A percentile compares a stretch with the other conserved stretches of the same genome.
Conservation (phyloP, 2,329 filamentous ascomycete genomes). For the Sarocladiaceae sp. region DNA sequence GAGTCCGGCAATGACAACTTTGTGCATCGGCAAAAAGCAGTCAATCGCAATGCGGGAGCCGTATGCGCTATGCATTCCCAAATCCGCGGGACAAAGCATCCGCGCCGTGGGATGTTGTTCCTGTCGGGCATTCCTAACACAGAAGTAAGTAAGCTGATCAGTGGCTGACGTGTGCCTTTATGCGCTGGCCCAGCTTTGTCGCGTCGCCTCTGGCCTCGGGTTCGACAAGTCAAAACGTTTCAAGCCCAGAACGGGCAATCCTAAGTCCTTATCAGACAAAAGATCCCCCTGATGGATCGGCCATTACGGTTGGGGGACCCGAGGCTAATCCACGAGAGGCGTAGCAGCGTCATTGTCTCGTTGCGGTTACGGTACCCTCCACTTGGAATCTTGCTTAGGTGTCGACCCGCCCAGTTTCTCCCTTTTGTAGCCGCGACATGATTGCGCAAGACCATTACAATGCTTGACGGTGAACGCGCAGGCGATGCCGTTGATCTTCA, state of each 20-base stretch:
- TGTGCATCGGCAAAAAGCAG: too few species aligned
- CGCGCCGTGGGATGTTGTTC: too few species aligned
- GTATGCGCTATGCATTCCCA: too few species aligned
- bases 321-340: neutral
- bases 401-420: neutral
- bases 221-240: too few species aligned
- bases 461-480: neutral
- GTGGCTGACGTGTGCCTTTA: neutral
- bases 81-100: too few species aligned
- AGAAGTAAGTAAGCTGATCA: neutral
- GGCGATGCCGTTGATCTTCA: neutral
- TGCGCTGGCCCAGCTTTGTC: neutral
- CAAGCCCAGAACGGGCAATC: too few species aligned
- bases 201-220: neutral
- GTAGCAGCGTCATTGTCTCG: neutral
- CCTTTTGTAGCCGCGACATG: neutral
- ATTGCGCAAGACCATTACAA: neutral
- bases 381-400: neutral
- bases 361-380: conserved; percentile 1
- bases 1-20: too few species aligned
- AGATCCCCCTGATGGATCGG: neutral
- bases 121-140: too few species aligned
- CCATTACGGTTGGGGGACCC: neutral
- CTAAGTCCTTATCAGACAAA: neutral
- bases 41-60: too few species aligned